Evolutionary conservation across 2,329 filamentous ascomycete genomes (phyloP), one percentile per base, ranked within the genome.

Genomic region (Aureobasidium sp.): DNA sequence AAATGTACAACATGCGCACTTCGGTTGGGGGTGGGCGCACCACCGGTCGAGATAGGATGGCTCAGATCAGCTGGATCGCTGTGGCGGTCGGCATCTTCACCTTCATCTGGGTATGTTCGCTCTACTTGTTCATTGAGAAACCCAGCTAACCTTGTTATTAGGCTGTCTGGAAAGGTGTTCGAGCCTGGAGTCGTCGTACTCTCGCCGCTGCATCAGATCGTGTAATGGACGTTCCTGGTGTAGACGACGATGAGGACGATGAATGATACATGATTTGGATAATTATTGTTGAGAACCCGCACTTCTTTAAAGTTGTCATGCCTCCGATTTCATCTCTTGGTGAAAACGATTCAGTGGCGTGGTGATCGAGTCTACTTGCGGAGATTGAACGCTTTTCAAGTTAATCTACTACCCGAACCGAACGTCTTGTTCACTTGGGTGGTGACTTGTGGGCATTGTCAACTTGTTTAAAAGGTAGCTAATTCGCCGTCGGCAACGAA

Each of bases 281-380:
- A n/a, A 27, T 29, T 48, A 3, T 25, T 36, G 1, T 37, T 58
- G 42, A 47, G 30, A 48, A 58, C 54, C 54, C 89, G 91, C 91
- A 93, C 89, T 88, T 89, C 89, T 88, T 96, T 96, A 89, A 58
- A 96, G 91, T 94, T 96, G 90, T 84, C 90, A 91, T 83, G 54
- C 54, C 54, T 58, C 42, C 42, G 54, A 29, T 48, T 58, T 48
- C 30, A 83, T 85, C 80, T 80, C 81, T 83, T 78, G 70, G 50
- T 45, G 53, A 6, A 44, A 57, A 57, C 53, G 53, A 57, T 69
- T 82, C 88, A 83, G 83, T 93, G 86, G 85, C 84, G 85, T 91
- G 90, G 86, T 88, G 86, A 94, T 92, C 86, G 54, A 94, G 91
- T 96, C 91, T 89, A 85, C 86, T 88, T 95, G 91, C 91, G 90